These are phyloP conservation scores for Ruellia speciosa DNA, from an alignment of 305 asterid species.

Conservation along the genomic window DNA sequence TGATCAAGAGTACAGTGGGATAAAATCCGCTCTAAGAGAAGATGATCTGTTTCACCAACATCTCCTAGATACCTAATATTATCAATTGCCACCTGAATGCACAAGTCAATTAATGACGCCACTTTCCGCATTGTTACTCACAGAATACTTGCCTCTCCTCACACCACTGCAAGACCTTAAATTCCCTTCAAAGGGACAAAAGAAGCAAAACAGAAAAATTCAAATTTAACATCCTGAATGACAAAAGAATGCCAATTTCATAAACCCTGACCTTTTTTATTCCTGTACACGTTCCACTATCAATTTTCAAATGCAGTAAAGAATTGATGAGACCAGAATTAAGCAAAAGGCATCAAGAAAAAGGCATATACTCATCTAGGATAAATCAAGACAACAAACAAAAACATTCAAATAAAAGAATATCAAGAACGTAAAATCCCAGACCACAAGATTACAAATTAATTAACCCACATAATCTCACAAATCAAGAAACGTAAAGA, in stretches of 20 bases:
- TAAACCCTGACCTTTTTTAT: not conserved
- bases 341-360: not conserved
- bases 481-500: too few species aligned
- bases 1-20: constrained; percentile 70
- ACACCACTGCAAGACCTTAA: constrained; percentile 20
- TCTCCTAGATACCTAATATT: constrained; percentile 76
- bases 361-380: not conserved
- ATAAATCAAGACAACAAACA: too few species aligned
- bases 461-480: too few species aligned
- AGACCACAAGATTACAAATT: too few species aligned
- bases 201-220: not conserved
- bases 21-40: constrained; percentile 69
- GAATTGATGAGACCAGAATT: not conserved
- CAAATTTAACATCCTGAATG: not conserved
- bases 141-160: constrained; percentile 14
- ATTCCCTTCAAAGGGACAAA: constrained; percentile 2
- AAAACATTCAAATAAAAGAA: too few species aligned
- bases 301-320: constrained; percentile 1
- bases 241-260: constrained; percentile 1
- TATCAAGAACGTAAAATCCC: too few species aligned
- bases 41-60: constrained; percentile 73
- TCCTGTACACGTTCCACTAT: constrained; percentile 3
- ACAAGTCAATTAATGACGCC: constrained; percentile 77
- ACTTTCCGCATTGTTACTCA: constrained; percentile 24
- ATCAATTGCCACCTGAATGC: constrained; percentile 63